Conservation (phyloP, 2,329 filamentous ascomycete species). For the Ophidiomyces ophidiicola region DNA sequence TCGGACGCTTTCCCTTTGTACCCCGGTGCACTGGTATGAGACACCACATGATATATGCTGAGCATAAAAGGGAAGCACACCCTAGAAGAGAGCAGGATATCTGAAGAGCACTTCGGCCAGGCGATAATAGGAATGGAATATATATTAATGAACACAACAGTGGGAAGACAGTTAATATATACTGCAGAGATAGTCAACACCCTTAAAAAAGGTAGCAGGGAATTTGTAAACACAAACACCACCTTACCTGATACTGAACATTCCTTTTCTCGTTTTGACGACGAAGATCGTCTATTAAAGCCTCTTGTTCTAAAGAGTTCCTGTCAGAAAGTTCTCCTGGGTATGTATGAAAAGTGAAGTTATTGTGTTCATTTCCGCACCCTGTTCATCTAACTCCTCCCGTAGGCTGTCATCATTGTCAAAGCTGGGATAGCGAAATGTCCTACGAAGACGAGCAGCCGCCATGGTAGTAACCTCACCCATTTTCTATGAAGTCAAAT, state of each 20-base stretch:
- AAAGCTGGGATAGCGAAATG: constrained; percentile 62
- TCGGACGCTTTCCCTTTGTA: constrained; percentile 23
- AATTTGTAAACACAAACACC: constrained; percentile 1
- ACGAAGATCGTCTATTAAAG: constrained; percentile 28
- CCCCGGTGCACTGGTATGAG: constrained; percentile 21
- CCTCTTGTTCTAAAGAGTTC: constrained; percentile 30
- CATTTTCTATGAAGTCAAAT: too few species aligned
- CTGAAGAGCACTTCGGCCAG: constrained; percentile 15
- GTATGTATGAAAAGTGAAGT: too few species aligned
- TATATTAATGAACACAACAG: constrained; percentile 24
- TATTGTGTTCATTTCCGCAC: too few species aligned
- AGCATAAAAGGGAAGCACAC: constrained; percentile 27
- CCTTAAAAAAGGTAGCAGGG: constrained; percentile 15
- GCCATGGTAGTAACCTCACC: constrained; percentile 9
- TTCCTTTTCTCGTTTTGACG: constrained; percentile 30
- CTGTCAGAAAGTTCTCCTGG: not conserved
- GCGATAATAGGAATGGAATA: constrained; percentile 23
- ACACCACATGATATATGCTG: constrained; percentile 29
- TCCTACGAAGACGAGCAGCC: constrained; percentile 57
- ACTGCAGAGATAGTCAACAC: too few species aligned
- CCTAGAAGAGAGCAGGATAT: constrained; percentile 22
- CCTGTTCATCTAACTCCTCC: constrained; percentile 63
- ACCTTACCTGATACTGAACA: constrained; percentile 30
- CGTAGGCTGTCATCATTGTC: constrained; percentile 43
- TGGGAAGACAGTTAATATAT: constrained; percentile 30